Evolutionary conservation across 768 basidiomycete species (phyloP).

Genomic region (Pisolithus microcarpus): DNA sequence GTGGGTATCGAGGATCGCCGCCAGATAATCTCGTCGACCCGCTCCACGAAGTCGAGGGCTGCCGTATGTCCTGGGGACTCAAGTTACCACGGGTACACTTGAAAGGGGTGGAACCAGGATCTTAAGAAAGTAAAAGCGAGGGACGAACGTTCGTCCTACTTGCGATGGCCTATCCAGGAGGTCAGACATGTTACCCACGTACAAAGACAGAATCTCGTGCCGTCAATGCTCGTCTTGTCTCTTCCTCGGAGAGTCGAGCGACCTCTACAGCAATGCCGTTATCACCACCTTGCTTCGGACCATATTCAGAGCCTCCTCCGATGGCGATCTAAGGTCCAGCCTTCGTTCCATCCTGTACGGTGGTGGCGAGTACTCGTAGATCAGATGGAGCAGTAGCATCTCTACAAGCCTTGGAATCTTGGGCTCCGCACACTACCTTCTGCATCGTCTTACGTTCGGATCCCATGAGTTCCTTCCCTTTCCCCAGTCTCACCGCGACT

Average conservation of each 20-base stretch:
- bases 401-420: no score
- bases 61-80: constrained; percentile 16
- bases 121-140: background rate
- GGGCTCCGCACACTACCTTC: background rate
- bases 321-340: background rate
- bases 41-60: no score
- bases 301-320: background rate
- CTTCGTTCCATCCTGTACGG: background rate
- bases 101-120: background rate
- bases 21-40: no score
- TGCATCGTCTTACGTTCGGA: background rate
- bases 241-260: constrained; percentile 13
- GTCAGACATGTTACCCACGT: background rate
- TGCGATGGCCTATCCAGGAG: constrained; percentile 6
- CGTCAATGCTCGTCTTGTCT: constrained; percentile 15
- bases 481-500: constrained; percentile 11
- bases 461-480: background rate
- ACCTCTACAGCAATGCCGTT: constrained; percentile 11
- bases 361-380: background rate
- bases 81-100: constrained; percentile 1
- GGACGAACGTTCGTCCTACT: constrained; percentile 11
- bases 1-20: no score
- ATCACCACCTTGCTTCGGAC: background rate
- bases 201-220: constrained; percentile 11
- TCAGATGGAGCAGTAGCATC: background rate